Evolutionary conservation across 2,329 filamentous ascomycete species (phyloP).

Genomic region (Penicillium sp.): DNA sequence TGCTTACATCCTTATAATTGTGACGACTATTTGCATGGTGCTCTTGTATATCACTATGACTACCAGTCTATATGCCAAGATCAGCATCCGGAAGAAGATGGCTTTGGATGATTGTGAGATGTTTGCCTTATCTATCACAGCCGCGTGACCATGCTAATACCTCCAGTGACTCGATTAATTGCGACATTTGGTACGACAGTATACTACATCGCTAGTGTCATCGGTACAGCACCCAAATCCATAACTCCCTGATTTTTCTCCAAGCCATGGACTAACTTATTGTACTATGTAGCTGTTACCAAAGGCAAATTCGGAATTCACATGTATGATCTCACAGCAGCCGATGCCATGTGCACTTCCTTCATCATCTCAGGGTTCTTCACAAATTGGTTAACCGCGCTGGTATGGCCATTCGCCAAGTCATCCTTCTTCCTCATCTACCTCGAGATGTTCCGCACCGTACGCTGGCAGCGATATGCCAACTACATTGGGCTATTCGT

Average conservation of each 20-base stretch:
- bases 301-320: not conserved
- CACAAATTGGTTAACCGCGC: not conserved
- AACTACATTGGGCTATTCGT: not conserved
- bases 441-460: not conserved
- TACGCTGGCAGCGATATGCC: not conserved
- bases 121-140: not conserved
- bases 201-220: not conserved
- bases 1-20: not conserved
- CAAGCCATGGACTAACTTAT: not conserved
- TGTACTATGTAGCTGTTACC: not conserved
- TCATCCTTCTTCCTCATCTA: not conserved
- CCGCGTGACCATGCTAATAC: not conserved
- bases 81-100: not conserved
- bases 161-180: not conserved
- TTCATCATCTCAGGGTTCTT: not conserved
- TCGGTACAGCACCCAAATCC: not conserved
- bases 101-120: not conserved
- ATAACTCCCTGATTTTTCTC: no score
- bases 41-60: not conserved
- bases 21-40: not conserved
- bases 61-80: not conserved
- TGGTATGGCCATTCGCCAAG: not conserved
- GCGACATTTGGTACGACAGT: not conserved
- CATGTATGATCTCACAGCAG: not conserved
- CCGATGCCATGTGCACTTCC: not conserved